A percentile compares a stretch with the other conserved stretches of the same genome.
phyloP scores from a whole-genome alignment of 805 yeast genomes.

The Candida khao-thaluensis region DNA sequence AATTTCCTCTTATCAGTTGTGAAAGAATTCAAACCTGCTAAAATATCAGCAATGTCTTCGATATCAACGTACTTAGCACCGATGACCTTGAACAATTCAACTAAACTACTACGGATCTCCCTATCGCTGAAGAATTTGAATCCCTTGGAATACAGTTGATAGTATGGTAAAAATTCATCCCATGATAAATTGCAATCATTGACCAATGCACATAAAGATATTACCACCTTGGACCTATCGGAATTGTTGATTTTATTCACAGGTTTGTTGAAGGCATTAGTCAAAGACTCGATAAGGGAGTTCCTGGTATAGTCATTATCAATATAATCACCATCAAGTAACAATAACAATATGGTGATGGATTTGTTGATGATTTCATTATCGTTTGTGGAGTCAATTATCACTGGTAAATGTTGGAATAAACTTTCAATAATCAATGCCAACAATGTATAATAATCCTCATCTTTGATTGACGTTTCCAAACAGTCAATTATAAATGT shows the following conservation, averaged over 20 bases:
- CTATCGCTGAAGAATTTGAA: conserved; percentile 59
- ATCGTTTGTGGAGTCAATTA: conserved; percentile 42
- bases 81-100: conserved; percentile 57
- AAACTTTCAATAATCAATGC: conserved; percentile 60
- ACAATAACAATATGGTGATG: conserved; percentile 48
- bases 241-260: conserved; percentile 47
- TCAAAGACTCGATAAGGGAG: conserved; percentile 54
- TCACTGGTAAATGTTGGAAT: conserved; percentile 48
- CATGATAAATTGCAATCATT: conserved; percentile 52
- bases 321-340: conserved; percentile 59
- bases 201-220: conserved; percentile 56
- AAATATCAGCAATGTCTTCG: conserved; percentile 46
- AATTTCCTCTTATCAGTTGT: conserved; percentile 40
- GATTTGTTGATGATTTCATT: conserved; percentile 52
- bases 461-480: conserved; percentile 32
- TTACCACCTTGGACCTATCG: conserved; percentile 57
- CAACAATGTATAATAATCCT: conserved; percentile 45
- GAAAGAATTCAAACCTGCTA: conserved; percentile 69
- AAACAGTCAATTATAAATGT: conserved; percentile 53
- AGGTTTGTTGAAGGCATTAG: conserved; percentile 60
- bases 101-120: conserved; percentile 59
- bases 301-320: conserved; percentile 53
- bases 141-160: conserved; percentile 52
- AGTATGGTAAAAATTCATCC: conserved; percentile 49
- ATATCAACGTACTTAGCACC: conserved; percentile 51